Conservation (phyloP, 148 eudicot genomes). For the Diospyros lotus region DNA sequence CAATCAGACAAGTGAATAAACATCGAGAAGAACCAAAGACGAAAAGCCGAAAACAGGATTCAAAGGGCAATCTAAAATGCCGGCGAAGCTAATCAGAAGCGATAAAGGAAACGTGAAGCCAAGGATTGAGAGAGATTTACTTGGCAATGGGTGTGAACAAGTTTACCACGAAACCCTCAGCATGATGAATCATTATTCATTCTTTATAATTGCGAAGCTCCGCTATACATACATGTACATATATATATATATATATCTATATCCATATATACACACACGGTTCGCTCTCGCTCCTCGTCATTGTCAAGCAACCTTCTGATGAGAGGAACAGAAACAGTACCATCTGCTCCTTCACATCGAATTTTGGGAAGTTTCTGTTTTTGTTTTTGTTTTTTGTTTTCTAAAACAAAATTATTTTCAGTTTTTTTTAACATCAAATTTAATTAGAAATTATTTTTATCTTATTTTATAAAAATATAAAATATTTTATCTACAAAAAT, state of each 20-base stretch:
- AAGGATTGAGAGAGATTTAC: constrained; percentile 5
- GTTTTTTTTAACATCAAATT: too few relatives aligned
- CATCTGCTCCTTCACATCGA: background rate
- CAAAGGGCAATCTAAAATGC: constrained; percentile 7
- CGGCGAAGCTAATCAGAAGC: constrained; percentile 1
- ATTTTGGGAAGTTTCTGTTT: too few relatives aligned
- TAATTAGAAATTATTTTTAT: too few relatives aligned
- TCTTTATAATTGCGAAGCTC: too few relatives aligned
- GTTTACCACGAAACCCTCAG: constrained; percentile 25
- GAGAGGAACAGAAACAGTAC: background rate
- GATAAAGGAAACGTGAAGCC: background rate
- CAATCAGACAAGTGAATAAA: constrained; percentile 1
- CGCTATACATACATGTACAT: background rate
- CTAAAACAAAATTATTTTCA: too few relatives aligned
- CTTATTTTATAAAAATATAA: too few relatives aligned
- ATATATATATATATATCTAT: background rate
- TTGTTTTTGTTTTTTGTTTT: too few relatives aligned
- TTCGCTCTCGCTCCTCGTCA: background rate
- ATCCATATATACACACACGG: background rate
- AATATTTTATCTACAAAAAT: too few relatives aligned
- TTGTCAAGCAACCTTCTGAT: background rate
- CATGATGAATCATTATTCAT: background rate
- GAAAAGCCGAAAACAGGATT: background rate
- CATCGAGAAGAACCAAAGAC: background rate
- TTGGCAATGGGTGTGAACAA: constrained; percentile 15